Base-by-base conservation (phyloP, 441 rosid genomes). In the Euphorbia schlechtendalii region DNA sequence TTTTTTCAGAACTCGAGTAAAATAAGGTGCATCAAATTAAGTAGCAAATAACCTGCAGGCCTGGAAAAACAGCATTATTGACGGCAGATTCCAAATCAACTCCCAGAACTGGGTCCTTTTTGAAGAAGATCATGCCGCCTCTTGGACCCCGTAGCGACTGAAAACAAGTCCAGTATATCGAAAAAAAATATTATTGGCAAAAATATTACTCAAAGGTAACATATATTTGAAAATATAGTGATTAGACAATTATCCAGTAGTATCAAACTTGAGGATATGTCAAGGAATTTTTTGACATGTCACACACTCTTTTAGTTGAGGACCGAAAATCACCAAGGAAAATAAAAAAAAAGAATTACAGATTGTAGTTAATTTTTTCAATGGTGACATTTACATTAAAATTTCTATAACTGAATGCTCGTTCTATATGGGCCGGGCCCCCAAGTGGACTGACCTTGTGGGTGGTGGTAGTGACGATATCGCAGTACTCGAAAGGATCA, bases 101-200 rank as follows among this genome's bases (percentile, higher is more conserved):
- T 32, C 96, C 98, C 58, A 80, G 85, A 69, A 92, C 75, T 56
- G 85, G 81, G 58, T 89, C 91, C 76, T 79, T 88, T 70, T 30
- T 84, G 76, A 92, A 92, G 75, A 92, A 92, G 74, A 92, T 92
- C 97, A 92, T 92, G 73, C 98, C 98, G 71, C 96, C 98, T 81
- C 96, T 85, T 54, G 96, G 98, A 75, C 96, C 98, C 73, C 98
- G 82, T 81, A 92, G 76, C 66, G 98, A 92, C 98, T 92, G 66
- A 41, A 69, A 51, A 65, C 52, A 20, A 22, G 43, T 9, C 41
- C n/a, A n/a, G n/a, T 48, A 51, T 66, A 5, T 25, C n/a, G n/a
- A n/a, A n/a, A n/a, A n/a, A n/a, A n/a, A n/a, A n/a, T n/a, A 32
- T 7, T 32, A 32, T 32, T 2, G 36, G 7, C 36, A 32, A 32